phyloP scores from a whole-genome alignment of 2,329 filamentous ascomycete genomes.

The Trichoderma pleuroti region DNA sequence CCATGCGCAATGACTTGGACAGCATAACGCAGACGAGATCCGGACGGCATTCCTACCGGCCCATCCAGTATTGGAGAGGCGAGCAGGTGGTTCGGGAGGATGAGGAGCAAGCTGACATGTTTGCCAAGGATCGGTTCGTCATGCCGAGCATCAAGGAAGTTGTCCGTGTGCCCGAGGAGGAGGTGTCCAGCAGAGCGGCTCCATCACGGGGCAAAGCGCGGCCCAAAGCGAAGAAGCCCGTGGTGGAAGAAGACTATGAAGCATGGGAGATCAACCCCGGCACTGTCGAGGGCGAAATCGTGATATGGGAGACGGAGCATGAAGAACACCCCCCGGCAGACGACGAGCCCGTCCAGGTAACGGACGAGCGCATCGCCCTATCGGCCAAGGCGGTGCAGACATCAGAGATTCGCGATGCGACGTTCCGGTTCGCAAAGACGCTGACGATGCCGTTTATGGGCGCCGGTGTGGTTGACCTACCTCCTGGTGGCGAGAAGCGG shows the following conservation, averaged over 20 bases:
- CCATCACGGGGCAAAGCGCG: conserved; percentile 27
- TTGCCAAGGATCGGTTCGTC: conserved; percentile 46
- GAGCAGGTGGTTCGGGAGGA: conserved; percentile 71
- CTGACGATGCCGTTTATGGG: conserved; percentile 82
- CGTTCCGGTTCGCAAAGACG: conserved; percentile 87
- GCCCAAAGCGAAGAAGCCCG: conserved; percentile 33
- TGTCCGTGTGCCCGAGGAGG: conserved; percentile 64
- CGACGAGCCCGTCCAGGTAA: conserved; percentile 53
- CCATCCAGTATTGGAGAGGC: conserved; percentile 81
- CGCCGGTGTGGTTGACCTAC: conserved; percentile 83
- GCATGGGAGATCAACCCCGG: conserved; percentile 70
- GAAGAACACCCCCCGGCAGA: conserved; percentile 51
- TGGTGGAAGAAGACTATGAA: conserved; percentile 54
- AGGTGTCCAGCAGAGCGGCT: conserved; percentile 30
- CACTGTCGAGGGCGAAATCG: conserved; percentile 59
- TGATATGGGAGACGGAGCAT: conserved; percentile 59
- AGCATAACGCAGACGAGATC: conserved; percentile 63
- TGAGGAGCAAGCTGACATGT: conserved; percentile 50
- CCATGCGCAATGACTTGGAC: conserved; percentile 43
- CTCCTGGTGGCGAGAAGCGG: conserved; percentile 76
- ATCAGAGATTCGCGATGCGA: conserved; percentile 58
- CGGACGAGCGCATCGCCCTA: conserved; percentile 55
- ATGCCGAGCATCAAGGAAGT: conserved; percentile 72
- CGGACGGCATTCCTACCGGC: conserved; percentile 73
- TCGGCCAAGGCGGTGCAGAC: conserved; percentile 54